Base-by-base conservation (phyloP, 1,284 basidiomycete species). In the Mycena sp. region DNA sequence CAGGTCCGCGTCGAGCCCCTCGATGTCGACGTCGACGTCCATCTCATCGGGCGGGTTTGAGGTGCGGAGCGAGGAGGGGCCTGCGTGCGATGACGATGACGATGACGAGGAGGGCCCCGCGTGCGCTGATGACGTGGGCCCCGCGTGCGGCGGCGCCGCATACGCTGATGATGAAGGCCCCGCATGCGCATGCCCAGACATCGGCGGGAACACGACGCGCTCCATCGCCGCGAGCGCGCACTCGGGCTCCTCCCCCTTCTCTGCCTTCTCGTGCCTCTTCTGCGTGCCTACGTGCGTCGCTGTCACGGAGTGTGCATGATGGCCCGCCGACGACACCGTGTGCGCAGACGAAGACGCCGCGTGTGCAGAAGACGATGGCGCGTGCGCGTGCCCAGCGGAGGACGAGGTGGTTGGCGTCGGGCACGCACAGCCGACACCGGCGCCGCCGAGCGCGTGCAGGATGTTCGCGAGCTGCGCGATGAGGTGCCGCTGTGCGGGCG, bases 351-450 rank as follows among this genome's bases (percentile, higher is more conserved):
- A 86, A 19, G 80, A 81, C 5, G 28, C 29, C 30, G 23, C 49
- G 17, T 7, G 32, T 7, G 32, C 32, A 35, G 14, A 35, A 35
- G 32, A 7, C 9, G 14, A 35, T 35, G 7, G 32, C 32, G 32
- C 32, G 32, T 14, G 32, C 32, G 87, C 81, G 3, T 80, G 80
- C 21, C 25, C 21, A 23, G 6, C 21, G 16, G 3, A 23, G 26
- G 21, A 26, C 9, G 12, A 26, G 21, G 7, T n/a, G 44, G 14
- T 14, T 25, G 21, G 21, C 17, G 6, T 77, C 6, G 88, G 88
- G 69, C 92, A 94, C 0, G 92, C 93, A 67, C 93, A 95, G 1
- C 89, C 88, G 2, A 87, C 87, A 72, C 94, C 94, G 0, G 88
- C 91, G 17, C 88, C 89, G 11, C 87, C 81, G 46, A 95, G 82